Evolutionary conservation across 2,329 filamentous ascomycete genomes (phyloP), one percentile per base, ranked within the genome.

Genomic region (Diplodia mutila): DNA sequence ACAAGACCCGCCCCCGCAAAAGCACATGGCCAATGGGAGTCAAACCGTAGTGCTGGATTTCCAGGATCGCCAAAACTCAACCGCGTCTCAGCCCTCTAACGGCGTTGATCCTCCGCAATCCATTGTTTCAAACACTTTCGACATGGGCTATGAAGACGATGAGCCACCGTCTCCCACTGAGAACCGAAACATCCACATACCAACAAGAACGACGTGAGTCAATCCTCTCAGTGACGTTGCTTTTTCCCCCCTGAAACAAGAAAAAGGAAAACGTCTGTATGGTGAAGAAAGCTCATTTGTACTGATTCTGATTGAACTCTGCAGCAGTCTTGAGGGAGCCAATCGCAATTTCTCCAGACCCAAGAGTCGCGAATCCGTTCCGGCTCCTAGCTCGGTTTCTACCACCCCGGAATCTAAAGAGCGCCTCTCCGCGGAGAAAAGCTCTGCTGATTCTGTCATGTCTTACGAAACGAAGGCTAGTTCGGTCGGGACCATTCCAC

Each of bases 391-490:
- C 14, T 59, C 64, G 51, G 70, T 71, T 65, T 65, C 70, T 29
- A 68, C 69, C 29, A 73, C 73, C 4, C 74, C 73, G 57, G 72
- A 72, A 61, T 72, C 66, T 37, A 65, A 27, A n/a, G 54, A 59
- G 5, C 57, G 49, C 27, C n/a, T 23, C 16, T 67, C 66, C 64
- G 67, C 71, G 11, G 65, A 61, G 7, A 67, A 67, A 5, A 78
- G 77, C 69, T 78, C 76, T 39, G 73, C 73, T 32, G 77, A 78
- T 54, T 80, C 78, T 1, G 70, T 79, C 48, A 73, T 75, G 12
- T 79, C 78, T 0, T 75, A 74, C 34, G 75, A 78, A 46, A 78
- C 77, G 2, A 57, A 69, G n/a, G 69, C 75, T 11, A 77, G 76
- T 2, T 79, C 78, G 7, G 70, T 77, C 48, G 68, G 71, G 51